Percentiles rank a stretch among this genome's conserved stretches.
These are phyloP conservation scores for Xylaria acuta DNA, from an alignment of 495 filamentous ascomycete genomes.

Conservation along the genomic window DNA sequence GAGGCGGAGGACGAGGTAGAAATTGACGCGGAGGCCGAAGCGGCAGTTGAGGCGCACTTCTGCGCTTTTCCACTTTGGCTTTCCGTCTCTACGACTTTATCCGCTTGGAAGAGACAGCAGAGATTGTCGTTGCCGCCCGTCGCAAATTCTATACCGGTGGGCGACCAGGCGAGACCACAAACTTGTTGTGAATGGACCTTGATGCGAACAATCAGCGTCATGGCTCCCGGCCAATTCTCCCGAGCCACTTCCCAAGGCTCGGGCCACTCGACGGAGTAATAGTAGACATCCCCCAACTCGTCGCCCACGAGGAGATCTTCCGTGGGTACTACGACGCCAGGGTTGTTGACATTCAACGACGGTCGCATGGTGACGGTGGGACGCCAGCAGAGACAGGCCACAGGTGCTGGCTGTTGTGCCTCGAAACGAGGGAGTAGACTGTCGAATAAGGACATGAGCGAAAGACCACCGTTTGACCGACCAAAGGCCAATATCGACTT, in stretches of 20 bases:
- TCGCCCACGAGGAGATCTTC: conserved; percentile 92
- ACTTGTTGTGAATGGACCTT: conserved; percentile 86
- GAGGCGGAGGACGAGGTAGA: conserved; percentile 2
- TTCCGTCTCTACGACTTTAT: conserved; percentile 57
- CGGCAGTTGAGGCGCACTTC: background rate
- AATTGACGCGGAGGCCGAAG: background rate
- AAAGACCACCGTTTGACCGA: conserved; percentile 68
- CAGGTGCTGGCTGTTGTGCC: conserved; percentile 67
- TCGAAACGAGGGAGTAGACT: conserved; percentile 69
- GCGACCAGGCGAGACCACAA: conserved; percentile 90
- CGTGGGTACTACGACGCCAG: conserved; percentile 53
- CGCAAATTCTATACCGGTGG: conserved; percentile 76
- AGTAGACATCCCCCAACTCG: conserved; percentile 82
- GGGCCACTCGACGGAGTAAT: conserved; percentile 92
- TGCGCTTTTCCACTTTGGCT: background rate
- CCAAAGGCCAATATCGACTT: conserved; percentile 86
- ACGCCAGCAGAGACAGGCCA: conserved; percentile 79
- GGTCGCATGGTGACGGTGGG: conserved; percentile 54
- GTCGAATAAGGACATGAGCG: conserved; percentile 60
- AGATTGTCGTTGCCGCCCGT: conserved; percentile 92
- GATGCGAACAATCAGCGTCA: conserved; percentile 79
- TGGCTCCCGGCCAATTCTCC: conserved; percentile 73
- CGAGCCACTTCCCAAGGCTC: conserved; percentile 58
- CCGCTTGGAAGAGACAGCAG: conserved; percentile 79
- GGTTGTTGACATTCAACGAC: conserved; percentile 43